Conservation (phyloP, 2,329 filamentous ascomycete genomes). For the Domatiomyces globalis region DNA sequence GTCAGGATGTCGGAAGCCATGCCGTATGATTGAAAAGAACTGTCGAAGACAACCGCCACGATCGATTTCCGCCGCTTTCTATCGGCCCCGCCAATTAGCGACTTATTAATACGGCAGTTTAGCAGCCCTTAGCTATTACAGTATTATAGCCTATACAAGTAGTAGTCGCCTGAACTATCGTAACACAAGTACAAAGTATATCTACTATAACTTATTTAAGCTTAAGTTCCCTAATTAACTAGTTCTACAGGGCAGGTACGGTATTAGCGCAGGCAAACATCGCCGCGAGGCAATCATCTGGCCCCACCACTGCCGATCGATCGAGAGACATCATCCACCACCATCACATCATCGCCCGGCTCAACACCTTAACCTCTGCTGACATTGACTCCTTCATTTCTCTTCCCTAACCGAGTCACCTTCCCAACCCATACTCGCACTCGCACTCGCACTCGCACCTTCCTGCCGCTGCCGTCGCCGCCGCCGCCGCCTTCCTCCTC, state of each 20-base stretch:
- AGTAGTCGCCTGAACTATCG: too few species aligned
- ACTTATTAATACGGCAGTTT: background rate
- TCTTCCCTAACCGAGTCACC: background rate
- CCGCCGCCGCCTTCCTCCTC: too few species aligned
- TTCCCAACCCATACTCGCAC: too few species aligned
- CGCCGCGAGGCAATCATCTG: background rate
- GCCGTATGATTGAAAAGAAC: background rate
- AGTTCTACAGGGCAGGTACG: background rate
- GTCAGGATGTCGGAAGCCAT: slow-evolving; percentile 32
- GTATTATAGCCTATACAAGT: too few species aligned
- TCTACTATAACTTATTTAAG: too few species aligned
- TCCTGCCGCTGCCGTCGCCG: too few species aligned
- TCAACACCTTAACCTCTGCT: background rate
- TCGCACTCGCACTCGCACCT: background rate
- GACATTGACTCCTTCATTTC: background rate
- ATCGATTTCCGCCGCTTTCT: too few species aligned
- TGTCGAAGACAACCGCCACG: too few species aligned
- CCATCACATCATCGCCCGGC: background rate
- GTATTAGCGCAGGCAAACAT: background rate
- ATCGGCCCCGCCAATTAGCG: background rate
- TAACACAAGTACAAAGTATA: too few species aligned
- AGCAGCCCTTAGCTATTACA: too few species aligned
- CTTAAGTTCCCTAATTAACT: background rate
- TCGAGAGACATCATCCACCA: too few species aligned
- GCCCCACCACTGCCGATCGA: background rate